These are phyloP conservation scores for Sporothrix globosa DNA, from an alignment of 2,329 filamentous ascomycete species.

Conservation along the genomic window DNA sequence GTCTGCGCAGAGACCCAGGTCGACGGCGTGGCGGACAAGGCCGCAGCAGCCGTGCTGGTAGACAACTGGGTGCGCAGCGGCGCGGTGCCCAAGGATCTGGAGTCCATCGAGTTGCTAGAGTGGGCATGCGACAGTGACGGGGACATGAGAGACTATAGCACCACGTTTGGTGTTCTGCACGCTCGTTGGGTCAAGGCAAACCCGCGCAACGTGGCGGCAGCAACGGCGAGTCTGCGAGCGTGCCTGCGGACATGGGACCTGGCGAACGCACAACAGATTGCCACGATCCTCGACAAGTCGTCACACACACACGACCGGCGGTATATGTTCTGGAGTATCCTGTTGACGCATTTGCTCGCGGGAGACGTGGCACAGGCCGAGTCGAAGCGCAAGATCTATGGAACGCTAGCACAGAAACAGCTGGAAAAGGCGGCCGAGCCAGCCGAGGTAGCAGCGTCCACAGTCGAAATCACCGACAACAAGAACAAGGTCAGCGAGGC, in stretches of 20 bases:
- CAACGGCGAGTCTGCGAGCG: conserved; percentile 54
- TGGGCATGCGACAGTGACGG: conserved; percentile 50
- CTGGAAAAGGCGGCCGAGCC: conserved; percentile 55
- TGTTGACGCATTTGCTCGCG: conserved; percentile 57
- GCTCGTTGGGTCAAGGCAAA: conserved; percentile 56
- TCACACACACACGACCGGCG: conserved; percentile 51
- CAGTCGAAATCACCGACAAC: conserved; percentile 29
- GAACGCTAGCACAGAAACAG: conserved; percentile 55
- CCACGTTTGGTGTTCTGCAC: conserved; percentile 56
- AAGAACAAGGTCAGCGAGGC: background rate
- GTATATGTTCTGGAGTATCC: conserved; percentile 60
- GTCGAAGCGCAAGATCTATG: conserved; percentile 57
- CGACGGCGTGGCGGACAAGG: conserved; percentile 54
- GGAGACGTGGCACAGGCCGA: conserved; percentile 52
- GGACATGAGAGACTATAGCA: conserved; percentile 46
- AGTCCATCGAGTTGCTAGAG: conserved; percentile 58
- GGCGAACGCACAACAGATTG: conserved; percentile 62
- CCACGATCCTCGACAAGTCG: conserved; percentile 56
- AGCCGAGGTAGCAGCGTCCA: conserved; percentile 42
- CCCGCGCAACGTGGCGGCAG: conserved; percentile 48
- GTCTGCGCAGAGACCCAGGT: conserved; percentile 57
- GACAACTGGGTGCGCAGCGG: conserved; percentile 53
- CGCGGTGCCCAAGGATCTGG: conserved; percentile 53
- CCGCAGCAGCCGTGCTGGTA: conserved; percentile 50
- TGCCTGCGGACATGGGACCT: conserved; percentile 61